Base-by-base conservation (phyloP, 2,329 filamentous ascomycete species). In the Stagonosporopsis vannaccii region DNA sequence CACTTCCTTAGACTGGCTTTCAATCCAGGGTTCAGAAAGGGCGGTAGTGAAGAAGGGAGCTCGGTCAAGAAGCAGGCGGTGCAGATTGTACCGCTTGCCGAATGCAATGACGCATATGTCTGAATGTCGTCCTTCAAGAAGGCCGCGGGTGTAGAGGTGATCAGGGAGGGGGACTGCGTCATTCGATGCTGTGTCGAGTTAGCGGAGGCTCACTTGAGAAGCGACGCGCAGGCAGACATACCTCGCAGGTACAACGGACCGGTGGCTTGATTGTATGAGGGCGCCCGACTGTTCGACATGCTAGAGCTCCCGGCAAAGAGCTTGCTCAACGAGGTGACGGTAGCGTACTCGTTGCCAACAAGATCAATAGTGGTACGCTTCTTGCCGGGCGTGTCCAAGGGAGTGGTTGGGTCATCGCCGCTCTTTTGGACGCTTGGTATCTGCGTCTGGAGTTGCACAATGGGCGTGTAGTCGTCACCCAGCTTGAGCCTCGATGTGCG, bases 31-130 rank as follows among this genome's bases (percentile, higher is more conserved):
- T 32, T 80, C 82, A 0, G 81, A 84, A 22, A 85, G 73, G 13
- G 82, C 82, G 13, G 79, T 80, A 2, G 79, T 77, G 68, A 85
- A 85, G 76, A 84, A 85, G 0, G 82, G 82, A 4, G 83, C 81
- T 47, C 81, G 79, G 64, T 85, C 83, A 19, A 85, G 79, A 19
- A 85, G 77, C 8, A 85, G 71, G 17, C 83, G 81, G 63, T 85
- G 83, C 6, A 85, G 75, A 54, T 76, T 77, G 68, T 85, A 85
- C 43, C 73, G 73, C 39, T 80, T 78, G 9, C 79, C 79, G 63
- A 85, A 85, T 1, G 82, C 83, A 51, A 80, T 72, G 45, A 85
- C 70, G 20, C 79, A 80, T 46, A 85, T 84, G 61, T 85, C 83
- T 0, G 81, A 84, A 59, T 85, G 82, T 4, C 77, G 75, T 12